Evolutionary conservation across 179 eudicot genomes (phyloP).

Genomic region (Gypsophila paniculata): DNA sequence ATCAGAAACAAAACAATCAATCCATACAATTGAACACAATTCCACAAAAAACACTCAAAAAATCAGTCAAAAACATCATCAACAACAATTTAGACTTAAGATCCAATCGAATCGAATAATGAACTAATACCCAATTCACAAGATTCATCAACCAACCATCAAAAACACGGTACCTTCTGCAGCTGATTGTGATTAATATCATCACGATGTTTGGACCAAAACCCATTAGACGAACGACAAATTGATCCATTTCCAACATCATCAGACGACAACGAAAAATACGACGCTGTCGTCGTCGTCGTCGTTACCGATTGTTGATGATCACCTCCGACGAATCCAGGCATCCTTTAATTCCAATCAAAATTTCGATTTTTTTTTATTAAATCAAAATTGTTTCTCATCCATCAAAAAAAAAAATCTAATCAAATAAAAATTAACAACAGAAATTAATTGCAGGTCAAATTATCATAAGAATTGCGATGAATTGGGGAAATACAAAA

Average conservation of each 20-base stretch:
- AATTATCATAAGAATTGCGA: background rate
- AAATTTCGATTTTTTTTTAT: background rate
- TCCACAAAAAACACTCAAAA: background rate
- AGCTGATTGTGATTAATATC: constrained; percentile 78
- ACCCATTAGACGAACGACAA: constrained; percentile 50
- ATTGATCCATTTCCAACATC: constrained; percentile 48
- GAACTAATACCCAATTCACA: constrained; percentile 6
- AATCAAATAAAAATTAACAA: constrained; percentile 14
- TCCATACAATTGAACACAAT: background rate
- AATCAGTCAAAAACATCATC: background rate
- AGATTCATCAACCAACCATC: background rate
- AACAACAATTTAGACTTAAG: constrained; percentile 14
- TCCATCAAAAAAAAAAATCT: constrained; percentile 18
- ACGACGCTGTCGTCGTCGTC: constrained; percentile 34
- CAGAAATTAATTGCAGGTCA: constrained; percentile 15
- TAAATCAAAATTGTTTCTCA: constrained; percentile 15
- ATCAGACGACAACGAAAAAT: constrained; percentile 27
- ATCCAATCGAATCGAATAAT: constrained; percentile 30
- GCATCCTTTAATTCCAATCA: constrained; percentile 42
- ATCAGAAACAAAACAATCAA: background rate
- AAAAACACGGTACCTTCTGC: constrained; percentile 62
- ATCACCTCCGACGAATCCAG: constrained; percentile 53
- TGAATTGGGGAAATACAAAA: background rate
- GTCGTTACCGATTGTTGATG: constrained; percentile 36
- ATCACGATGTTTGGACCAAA: constrained; percentile 83